Percentiles rank a stretch among this genome's conserved stretches.
Evolutionary conservation across 2,329 filamentous ascomycete genomes (phyloP).

Genomic region (Penicillium rolfsii): DNA sequence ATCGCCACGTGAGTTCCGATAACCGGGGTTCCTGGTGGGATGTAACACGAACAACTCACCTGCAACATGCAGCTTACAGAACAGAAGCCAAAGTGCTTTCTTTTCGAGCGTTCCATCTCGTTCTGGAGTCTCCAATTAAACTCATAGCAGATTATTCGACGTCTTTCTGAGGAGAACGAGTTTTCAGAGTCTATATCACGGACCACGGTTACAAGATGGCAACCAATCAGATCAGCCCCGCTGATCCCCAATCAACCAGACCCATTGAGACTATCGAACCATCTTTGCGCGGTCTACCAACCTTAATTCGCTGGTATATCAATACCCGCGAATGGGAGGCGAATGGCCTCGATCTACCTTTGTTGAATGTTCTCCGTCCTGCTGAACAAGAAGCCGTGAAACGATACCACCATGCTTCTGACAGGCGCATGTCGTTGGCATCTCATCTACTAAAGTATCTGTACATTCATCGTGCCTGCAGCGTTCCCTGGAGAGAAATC

Average conservation of each 20-base stretch:
- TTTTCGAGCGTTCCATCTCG: neutral
- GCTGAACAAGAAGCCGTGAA: slow-evolving; percentile 56
- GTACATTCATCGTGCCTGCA: slow-evolving; percentile 59
- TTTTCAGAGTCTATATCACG: neutral
- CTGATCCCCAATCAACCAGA: slow-evolving; percentile 13
- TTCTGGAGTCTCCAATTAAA: neutral
- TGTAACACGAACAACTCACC: neutral
- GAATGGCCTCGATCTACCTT: slow-evolving; percentile 38
- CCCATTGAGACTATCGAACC: slow-evolving; percentile 7
- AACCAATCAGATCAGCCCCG: slow-evolving; percentile 19
- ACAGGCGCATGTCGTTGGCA: slow-evolving; percentile 63
- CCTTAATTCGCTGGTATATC: slow-evolving; percentile 49
- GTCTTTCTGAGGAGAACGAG: neutral
- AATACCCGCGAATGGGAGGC: slow-evolving; percentile 43
- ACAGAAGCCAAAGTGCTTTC: neutral
- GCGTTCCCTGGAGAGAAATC: slow-evolving; percentile 61
- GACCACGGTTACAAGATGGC: slow-evolving; percentile 15
- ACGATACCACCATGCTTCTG: slow-evolving; percentile 57
- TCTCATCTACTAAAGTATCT: slow-evolving; percentile 65
- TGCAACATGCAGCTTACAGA: neutral
- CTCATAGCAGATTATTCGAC: neutral
- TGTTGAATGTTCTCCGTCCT: slow-evolving; percentile 45
- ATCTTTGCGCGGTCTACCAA: slow-evolving; percentile 15
- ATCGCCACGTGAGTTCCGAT: slow-evolving; percentile 18
- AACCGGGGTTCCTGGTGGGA: slow-evolving; percentile 6